These are phyloP conservation scores for Vitis hybrid DNA, from an alignment of 177 flowering plant species.

Conservation along the genomic window DNA sequence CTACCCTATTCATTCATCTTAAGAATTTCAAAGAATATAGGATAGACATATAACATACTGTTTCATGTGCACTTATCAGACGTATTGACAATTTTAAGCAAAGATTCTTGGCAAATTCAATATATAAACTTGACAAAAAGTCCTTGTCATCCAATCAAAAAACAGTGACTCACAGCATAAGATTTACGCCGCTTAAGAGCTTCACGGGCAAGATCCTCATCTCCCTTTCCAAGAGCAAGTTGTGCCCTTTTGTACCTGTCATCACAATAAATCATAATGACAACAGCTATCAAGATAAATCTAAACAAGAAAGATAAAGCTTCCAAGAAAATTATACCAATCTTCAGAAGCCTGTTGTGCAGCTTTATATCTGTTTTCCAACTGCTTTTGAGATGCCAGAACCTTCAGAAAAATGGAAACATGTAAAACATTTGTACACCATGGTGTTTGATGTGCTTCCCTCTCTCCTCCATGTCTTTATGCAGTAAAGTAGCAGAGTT, in stretches of 20 bases:
- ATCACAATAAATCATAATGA: constrained; percentile 7
- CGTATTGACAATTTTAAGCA: no score
- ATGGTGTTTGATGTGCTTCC: no score
- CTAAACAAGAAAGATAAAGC: not conserved
- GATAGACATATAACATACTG: no score
- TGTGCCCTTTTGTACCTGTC: constrained; percentile 76
- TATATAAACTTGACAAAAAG: no score
- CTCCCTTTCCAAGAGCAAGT: constrained; percentile 80
- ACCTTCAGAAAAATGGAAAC: constrained; percentile 42
- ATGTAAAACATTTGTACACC: not conserved
- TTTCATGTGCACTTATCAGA: no score
- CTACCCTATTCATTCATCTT: no score
- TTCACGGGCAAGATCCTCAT: constrained; percentile 86
- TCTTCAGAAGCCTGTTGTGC: constrained; percentile 74
- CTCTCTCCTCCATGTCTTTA: no score
- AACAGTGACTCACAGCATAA: constrained; percentile 51
- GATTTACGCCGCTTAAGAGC: constrained; percentile 82
- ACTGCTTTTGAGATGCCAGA: constrained; percentile 72
- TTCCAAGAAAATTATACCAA: constrained; percentile 41
- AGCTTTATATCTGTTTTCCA: constrained; percentile 74
- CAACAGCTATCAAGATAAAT: not conserved
- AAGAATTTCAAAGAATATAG: no score
- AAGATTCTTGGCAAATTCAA: no score
- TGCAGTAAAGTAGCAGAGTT: no score
- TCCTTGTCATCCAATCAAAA: no score